A percentile compares a stretch with the other conserved stretches of the same genome.
These are phyloP conservation scores for Botrytis tulipae DNA, from an alignment of 2,329 filamentous ascomycete species.

Conservation along the genomic window DNA sequence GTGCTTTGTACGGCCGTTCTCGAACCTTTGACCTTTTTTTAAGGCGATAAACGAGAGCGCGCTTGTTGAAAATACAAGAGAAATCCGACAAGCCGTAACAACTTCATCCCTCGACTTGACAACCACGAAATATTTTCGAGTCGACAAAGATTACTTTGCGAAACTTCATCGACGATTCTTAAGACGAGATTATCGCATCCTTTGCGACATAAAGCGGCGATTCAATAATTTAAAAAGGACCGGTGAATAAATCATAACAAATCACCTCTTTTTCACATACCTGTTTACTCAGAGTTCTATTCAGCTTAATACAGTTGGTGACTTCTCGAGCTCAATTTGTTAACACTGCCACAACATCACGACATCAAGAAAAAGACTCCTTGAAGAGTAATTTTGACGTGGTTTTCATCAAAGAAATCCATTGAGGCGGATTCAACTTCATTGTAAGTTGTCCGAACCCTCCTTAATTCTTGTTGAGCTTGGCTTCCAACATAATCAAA, in stretches of 20 bases:
- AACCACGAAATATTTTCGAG: conserved; percentile 3
- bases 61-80: conserved; percentile 18
- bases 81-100: conserved; percentile 18
- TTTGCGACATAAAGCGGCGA: neutral
- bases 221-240: neutral
- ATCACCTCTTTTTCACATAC: conserved; percentile 1
- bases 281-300: conserved; percentile 11
- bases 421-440: conserved; percentile 21
- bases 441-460: conserved; percentile 15
- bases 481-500: neutral
- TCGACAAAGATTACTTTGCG: conserved; percentile 6
- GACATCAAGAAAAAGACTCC: neutral
- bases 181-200: conserved; percentile 7
- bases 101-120: conserved; percentile 13
- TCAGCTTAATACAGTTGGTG: conserved; percentile 3
- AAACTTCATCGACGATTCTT: neutral
- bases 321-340: conserved; percentile 6
- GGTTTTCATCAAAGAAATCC: neutral
- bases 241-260: neutral
- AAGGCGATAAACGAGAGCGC: conserved; percentile 19
- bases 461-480: conserved; percentile 19
- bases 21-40: conserved; percentile 16
- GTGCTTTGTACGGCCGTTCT: conserved; percentile 15
- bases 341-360: neutral
- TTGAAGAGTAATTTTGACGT: neutral